These are phyloP conservation scores for Hymenoscyphus fructigenus DNA, from an alignment of 2,329 filamentous ascomycete genomes.

Conservation along the genomic window DNA sequence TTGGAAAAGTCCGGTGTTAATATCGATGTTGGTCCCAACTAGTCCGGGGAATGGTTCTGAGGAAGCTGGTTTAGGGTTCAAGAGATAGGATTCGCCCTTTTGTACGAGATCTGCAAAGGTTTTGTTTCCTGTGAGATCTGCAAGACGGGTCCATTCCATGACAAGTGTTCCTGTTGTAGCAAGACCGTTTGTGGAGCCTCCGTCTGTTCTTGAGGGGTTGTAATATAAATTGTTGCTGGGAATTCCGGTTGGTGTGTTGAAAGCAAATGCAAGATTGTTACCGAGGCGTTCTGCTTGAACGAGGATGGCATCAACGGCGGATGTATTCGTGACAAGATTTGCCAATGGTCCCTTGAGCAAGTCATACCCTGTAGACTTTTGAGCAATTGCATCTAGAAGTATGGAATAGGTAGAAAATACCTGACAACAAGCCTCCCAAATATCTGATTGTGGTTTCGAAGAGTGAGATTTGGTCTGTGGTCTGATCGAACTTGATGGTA, in stretches of 20 bases:
- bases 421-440: constrained; percentile 75
- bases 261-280: constrained; percentile 73
- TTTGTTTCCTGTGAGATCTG: constrained; percentile 68
- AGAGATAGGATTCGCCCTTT: constrained; percentile 66
- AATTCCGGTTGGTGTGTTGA: constrained; percentile 72
- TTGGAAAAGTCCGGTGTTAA: constrained; percentile 64
- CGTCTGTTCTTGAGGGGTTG: constrained; percentile 49
- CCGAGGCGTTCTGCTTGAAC: constrained; percentile 67
- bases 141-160: constrained; percentile 80
- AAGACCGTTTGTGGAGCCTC: constrained; percentile 62
- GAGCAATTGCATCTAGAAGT: not conserved
- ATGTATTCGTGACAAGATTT: constrained; percentile 45
- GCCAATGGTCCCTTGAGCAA: constrained; percentile 67
- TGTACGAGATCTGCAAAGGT: constrained; percentile 67
- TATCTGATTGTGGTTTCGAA: constrained; percentile 94
- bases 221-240: constrained; percentile 70
- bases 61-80: constrained; percentile 61
- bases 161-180: constrained; percentile 77
- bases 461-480: constrained; percentile 62
- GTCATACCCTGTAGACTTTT: constrained; percentile 54
- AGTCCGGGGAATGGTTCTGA: constrained; percentile 76
- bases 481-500: constrained; percentile 67
- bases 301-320: constrained; percentile 57
- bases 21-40: constrained; percentile 65
- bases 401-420: constrained; percentile 43